phyloP scores from a whole-genome alignment of 148 eudicot genomes.

The Dysphania ambrosioides region DNA sequence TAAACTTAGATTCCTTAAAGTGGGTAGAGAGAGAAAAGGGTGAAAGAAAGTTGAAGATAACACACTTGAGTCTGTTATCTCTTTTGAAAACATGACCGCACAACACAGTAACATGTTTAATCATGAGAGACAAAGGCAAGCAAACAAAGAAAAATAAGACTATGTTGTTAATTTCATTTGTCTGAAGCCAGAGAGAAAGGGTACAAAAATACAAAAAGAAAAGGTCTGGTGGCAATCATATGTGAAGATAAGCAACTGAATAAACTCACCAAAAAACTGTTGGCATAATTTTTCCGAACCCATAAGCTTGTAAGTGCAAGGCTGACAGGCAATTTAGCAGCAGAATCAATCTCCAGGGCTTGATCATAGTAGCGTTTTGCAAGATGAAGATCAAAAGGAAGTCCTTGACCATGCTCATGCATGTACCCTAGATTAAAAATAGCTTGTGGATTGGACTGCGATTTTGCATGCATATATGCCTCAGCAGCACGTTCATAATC shows the following conservation, averaged over 20 bases:
- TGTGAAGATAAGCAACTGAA: neutral
- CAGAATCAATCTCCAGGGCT: conserved; percentile 75
- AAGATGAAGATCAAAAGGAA: conserved; percentile 95
- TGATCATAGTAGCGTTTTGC: conserved; percentile 98
- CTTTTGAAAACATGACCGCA: no score
- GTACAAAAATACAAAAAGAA: no score
- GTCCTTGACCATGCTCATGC: conserved; percentile 99
- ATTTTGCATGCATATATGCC: conserved; percentile 97
- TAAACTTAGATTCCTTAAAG: no score
- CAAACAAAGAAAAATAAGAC: no score
- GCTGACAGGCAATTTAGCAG: conserved; percentile 75
- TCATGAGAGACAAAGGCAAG: no score
- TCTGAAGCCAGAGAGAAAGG: no score
- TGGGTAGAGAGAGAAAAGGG: no score
- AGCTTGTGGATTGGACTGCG: conserved; percentile 93
- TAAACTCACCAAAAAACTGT: conserved; percentile 69
- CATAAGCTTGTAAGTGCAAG: conserved; percentile 85
- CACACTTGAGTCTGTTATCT: no score
- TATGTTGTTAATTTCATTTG: no score
- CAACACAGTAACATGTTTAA: no score
- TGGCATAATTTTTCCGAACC: conserved; percentile 70
- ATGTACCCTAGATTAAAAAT: conserved; percentile 96
- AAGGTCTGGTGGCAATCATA: no score
- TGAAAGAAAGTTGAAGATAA: no score
- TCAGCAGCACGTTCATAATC: conserved; percentile 97